Base-by-base conservation (phyloP, 148 eudicot genomes). In the Linanthus parryae region DNA sequence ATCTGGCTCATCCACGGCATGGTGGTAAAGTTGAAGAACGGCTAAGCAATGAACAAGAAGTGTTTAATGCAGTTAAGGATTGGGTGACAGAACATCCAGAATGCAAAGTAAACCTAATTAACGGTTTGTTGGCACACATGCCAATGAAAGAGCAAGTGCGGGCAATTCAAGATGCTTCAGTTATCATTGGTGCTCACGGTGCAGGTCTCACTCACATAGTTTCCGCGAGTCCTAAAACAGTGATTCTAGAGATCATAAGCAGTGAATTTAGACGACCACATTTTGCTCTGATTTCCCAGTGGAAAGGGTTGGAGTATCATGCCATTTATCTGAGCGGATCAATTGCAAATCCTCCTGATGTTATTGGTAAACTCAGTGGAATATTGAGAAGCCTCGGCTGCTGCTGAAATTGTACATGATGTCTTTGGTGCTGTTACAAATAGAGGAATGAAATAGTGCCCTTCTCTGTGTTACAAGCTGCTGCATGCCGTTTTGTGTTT, bases 141-240 rank as follows among this genome's bases (percentile, higher is more conserved):
- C 38, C 85, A 18, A 92, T 92, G 96, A 87, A 74, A 72, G 98
- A 92, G 63, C 98, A 92, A 58, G 60, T 92, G 43, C 74, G 77
- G 54, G 94, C 88, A 22, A 87, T 92, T 26, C 87, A 84, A 73
- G 96, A 92, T 72, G 98, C 98, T 38, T 73, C 75, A 0, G 94
- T 92, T 34, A 87, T 92, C 35, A 65, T 87, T 16, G 98, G 98
- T 27, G 98, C 98, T 59, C 98, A 92, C 62, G 98, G 98, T 33
- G 96, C 98, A 5, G 98, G 98, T n/a, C 88, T 92, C 39, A 92
- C 98, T 56, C 98, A 92, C 29, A 79, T 87, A 66, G 94, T 92
- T 29, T 73, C 94, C 25, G 96, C 98, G 27, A 59, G 69, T 10
- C 81, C 94, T 0, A 65, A 76, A 58, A 68, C 98, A 2, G 83